Evolutionary conservation across 805 yeast species (phyloP), one percentile per base, ranked within the genome.

Genomic region (Myxozyma sirexii): DNA sequence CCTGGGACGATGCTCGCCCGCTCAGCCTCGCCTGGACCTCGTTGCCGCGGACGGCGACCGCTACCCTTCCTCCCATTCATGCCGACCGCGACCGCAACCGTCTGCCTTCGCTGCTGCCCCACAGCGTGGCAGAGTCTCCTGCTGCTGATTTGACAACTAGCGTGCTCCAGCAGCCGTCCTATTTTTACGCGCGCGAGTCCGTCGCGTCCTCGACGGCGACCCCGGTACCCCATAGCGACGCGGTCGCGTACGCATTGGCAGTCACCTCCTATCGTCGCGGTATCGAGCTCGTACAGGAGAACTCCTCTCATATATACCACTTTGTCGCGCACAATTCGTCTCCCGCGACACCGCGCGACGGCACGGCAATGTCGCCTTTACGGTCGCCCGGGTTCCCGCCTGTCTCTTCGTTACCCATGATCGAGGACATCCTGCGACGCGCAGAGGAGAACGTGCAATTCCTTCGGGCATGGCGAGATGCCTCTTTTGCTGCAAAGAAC

Each of bases 291-390:
- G 42, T 57, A 13, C 65, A 46, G n/a, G 59, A 58, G 19, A 59
- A 59, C 39, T 45, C 60, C 19, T 61, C 65, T 6, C 65, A 55
- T 35, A 57, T 61, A 13, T 61, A 61, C 33, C 60, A 61, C 37
- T 61, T 59, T 44, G 45, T 61, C 27, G 53, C 64, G n/a, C 42
- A 26, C 26, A 24, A 26, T 39, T 49, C 37, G 19, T 19, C 45
- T 27, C 15, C 41, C 31, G 27, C 41, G n/a, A 6, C 57, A 13
- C 15, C 42, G n/a, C n/a, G n/a, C n/a, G n/a, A n/a, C n/a, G n/a
- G n/a, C n/a, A n/a, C n/a, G n/a, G n/a, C n/a, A n/a, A n/a, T n/a
- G n/a, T n/a, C n/a, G n/a, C n/a, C n/a, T n/a, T n/a, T n/a, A n/a
- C 31, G 10, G 6, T n/a, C 24, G 23, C 23, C 37, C 13, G 35